Base-by-base conservation (phyloP, 176 grass and related monocot species). In the Pontederia paniculata region DNA sequence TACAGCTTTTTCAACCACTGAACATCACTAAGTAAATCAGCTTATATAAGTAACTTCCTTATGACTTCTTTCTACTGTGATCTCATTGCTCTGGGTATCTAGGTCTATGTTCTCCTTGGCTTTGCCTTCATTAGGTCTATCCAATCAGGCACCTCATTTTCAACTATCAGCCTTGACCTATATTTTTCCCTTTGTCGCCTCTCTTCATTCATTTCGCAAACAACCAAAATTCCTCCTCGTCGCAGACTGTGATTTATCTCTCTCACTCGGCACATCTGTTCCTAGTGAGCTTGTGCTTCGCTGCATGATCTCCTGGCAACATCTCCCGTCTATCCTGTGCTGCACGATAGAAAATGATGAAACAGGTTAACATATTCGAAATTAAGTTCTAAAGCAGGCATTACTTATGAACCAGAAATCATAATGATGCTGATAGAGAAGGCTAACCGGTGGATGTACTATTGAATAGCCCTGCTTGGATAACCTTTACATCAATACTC, bases 191-290 rank as follows among this genome's bases (percentile, higher is more conserved):
- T 81, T 57, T 81, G 93, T 17, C 93, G 78, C 64, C 93, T 97
- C 44, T 97, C 93, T 70, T 97, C 93, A 76, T 97, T 86, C 93
- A 97, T 76, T 88, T 83, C 74, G 90, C 93, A 73, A 97, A 97
- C 73, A 97, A 70, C 93, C 93, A 97, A 75, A 82, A 97, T 74
- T 90, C 93, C 0, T 88, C 77, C 57, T 97, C 93, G 10, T 31
- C 81, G 62, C 93, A 74, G 52, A 86, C 93, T 47, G 55, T 83
- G 93, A 49, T 97, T 97, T 82, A 90, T 97, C 93, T 13, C 80
- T 76, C 70, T 97, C 93, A 72, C 93, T 97, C 22, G 93, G 93
- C 58, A 88, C 88, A 76, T 98, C 93, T 65, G 86, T 83, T 70
- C 93, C 93, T 42, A 98, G 83, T 16, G 93, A 74, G 73, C 80